Percentiles rank a stretch among this genome's conserved stretches.
phyloP scores from a whole-genome alignment of 345 rosid genomes.

The Eucalyptus erythrocorys region DNA sequence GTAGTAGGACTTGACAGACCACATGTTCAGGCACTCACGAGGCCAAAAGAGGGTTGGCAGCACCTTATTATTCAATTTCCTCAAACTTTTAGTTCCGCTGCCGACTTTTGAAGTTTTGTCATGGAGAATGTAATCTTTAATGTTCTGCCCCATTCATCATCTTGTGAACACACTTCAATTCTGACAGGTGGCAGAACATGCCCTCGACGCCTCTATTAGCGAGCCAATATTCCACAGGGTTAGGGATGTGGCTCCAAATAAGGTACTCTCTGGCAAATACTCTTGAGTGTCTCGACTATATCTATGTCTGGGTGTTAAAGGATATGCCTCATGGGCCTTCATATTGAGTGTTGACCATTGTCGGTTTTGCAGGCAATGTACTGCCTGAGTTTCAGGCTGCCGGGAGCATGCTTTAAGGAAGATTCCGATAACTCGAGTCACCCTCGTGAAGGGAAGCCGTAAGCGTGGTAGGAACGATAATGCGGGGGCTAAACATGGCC shows the following conservation, averaged over 20 bases:
- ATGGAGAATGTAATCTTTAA: neutral
- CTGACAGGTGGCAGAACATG: slow-evolving; percentile 62
- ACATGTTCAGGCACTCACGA: neutral
- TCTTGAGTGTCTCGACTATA: neutral
- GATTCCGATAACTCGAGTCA: neutral
- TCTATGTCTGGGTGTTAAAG: neutral
- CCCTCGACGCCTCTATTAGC: slow-evolving; percentile 41
- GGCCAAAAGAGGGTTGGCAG: neutral
- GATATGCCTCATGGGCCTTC: neutral
- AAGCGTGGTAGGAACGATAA: neutral
- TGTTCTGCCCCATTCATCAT: neutral
- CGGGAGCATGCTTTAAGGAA: slow-evolving; percentile 61
- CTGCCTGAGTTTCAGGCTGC: slow-evolving; percentile 87
- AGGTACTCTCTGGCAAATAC: slow-evolving; percentile 26
- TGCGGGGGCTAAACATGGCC: neutral
- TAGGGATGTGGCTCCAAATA: slow-evolving; percentile 98
- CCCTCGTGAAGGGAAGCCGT: neutral
- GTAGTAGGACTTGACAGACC: neutral
- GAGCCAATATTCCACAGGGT: slow-evolving; percentile 68
- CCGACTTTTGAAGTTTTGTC: neutral
- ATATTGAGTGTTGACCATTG: neutral
- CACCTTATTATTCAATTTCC: neutral
- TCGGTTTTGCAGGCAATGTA: slow-evolving; percentile 67
- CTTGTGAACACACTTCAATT: neutral
- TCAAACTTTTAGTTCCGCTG: neutral